Conservation (phyloP, 2,329 filamentous ascomycete species). For the Pestalotiopsis sp. region DNA sequence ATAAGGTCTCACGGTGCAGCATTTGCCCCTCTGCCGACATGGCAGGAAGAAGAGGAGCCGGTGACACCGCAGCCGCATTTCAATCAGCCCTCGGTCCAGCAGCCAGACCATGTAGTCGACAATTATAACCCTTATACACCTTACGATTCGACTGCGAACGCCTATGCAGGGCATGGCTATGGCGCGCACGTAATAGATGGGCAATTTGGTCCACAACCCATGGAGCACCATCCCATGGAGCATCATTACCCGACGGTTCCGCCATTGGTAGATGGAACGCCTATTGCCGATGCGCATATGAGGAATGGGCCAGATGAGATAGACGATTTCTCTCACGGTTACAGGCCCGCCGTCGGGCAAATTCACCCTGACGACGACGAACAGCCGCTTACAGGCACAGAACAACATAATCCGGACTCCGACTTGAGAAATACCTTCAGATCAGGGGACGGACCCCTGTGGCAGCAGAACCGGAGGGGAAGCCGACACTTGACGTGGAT, state of each 20-base stretch:
- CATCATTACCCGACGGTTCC: conserved; percentile 25
- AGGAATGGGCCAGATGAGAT: conserved; percentile 33
- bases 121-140: neutral
- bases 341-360: conserved; percentile 41
- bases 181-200: conserved; percentile 13
- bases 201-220: conserved; percentile 8
- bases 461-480: conserved; percentile 56
- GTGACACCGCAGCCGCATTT: conserved; percentile 24
- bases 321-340: conserved; percentile 47
- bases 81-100: conserved; percentile 10
- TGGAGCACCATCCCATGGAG: conserved; percentile 23
- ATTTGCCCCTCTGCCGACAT: conserved; percentile 39
- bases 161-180: conserved; percentile 9
- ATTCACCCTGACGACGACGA: conserved; percentile 37
- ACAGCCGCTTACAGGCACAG: conserved; percentile 30
- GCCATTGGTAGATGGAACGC: conserved; percentile 24
- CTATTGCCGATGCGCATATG: conserved; percentile 24
- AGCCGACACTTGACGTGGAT: conserved; percentile 51
- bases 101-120: neutral
- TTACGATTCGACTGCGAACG: neutral
- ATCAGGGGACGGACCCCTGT: conserved; percentile 43
- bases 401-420: neutral
- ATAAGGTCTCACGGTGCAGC: conserved; percentile 33
- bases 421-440: conserved; percentile 22
- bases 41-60: conserved; percentile 33